Conservation (phyloP, 2,329 filamentous ascomycete species). For the Penicillium sp. region DNA sequence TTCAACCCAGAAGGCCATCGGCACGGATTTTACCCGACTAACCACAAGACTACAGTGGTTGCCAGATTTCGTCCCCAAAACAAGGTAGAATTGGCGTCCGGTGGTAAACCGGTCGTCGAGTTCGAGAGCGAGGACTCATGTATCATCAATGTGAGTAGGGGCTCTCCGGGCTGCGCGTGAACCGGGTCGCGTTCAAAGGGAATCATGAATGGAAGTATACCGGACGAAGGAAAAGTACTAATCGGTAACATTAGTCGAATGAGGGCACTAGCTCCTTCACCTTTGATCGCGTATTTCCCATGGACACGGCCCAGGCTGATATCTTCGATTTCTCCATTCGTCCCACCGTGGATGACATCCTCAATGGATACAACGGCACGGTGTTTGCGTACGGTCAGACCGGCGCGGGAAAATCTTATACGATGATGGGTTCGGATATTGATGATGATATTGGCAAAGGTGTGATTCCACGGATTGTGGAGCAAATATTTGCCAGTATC, state of each 20-base stretch:
- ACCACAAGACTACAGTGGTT: slow-evolving; percentile 61
- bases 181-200: background rate
- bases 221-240: slow-evolving; percentile 15
- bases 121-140: slow-evolving; percentile 90
- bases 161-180: background rate
- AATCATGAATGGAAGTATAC: background rate
- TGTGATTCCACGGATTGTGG: slow-evolving; percentile 93
- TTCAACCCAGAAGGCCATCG: background rate
- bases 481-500: slow-evolving; percentile 96
- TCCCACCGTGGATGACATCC: slow-evolving; percentile 91
- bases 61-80: slow-evolving; percentile 97
- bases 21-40: slow-evolving; percentile 30
- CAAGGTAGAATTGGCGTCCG: slow-evolving; percentile 81
- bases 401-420: slow-evolving; percentile 96
- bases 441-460: slow-evolving; percentile 81
- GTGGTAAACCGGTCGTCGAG: slow-evolving; percentile 83
- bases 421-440: slow-evolving; percentile 97
- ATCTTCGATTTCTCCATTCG: slow-evolving; percentile 98
- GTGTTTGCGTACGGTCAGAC: slow-evolving; percentile 99
- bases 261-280: slow-evolving; percentile 84
- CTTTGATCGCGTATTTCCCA: slow-evolving; percentile 96
- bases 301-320: slow-evolving; percentile 81
- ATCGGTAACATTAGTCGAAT: slow-evolving; percentile 55
- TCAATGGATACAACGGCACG: slow-evolving; percentile 98
- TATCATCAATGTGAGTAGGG: slow-evolving; percentile 64